These are phyloP conservation scores for Fragaria vesca DNA, from an alignment of 306 rosid species.

Conservation along the genomic window DNA sequence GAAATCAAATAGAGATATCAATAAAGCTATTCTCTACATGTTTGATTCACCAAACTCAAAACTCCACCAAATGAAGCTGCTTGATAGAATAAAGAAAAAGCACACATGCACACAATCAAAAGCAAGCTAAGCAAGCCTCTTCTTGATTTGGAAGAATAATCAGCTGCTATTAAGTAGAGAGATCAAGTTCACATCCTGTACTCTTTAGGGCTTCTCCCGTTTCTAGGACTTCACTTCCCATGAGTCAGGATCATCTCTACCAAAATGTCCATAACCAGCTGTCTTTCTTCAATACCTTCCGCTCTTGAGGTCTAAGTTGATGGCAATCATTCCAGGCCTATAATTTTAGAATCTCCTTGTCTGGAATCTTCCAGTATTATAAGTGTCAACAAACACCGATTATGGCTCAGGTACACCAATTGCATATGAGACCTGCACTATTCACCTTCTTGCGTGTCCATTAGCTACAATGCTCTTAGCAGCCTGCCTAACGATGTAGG, in stretches of 20 bases:
- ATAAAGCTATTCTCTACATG: not conserved
- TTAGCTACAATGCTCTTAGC: slow-evolving; percentile 63
- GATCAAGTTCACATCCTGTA: not conserved
- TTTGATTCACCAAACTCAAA: slow-evolving; percentile 8
- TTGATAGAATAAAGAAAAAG: not conserved
- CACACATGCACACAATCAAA: slow-evolving; percentile 5
- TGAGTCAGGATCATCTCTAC: slow-evolving; percentile 60
- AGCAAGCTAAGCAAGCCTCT: slow-evolving; percentile 16
- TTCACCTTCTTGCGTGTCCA: slow-evolving; percentile 59
- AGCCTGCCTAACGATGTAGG: slow-evolving; percentile 66
- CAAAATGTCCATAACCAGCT: slow-evolving; percentile 71
- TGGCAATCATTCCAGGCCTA: slow-evolving; percentile 66
- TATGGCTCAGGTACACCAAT: slow-evolving; percentile 59
- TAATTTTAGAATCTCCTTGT: slow-evolving; percentile 56
- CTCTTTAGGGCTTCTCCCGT: slow-evolving; percentile 47
- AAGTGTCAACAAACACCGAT: slow-evolving; percentile 59
- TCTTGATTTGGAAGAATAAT: slow-evolving; percentile 9
- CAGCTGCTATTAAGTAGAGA: slow-evolving; percentile 15
- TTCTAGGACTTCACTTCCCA: slow-evolving; percentile 66
- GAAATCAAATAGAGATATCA: not conserved
- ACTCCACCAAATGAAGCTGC: not conserved
- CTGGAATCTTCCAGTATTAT: slow-evolving; percentile 56
- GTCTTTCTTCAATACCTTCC: slow-evolving; percentile 58
- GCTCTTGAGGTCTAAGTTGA: slow-evolving; percentile 53
- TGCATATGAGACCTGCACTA: slow-evolving; percentile 68